phyloP scores from a whole-genome alignment of 768 basidiomycete genomes.

The Boletellus ananas region DNA sequence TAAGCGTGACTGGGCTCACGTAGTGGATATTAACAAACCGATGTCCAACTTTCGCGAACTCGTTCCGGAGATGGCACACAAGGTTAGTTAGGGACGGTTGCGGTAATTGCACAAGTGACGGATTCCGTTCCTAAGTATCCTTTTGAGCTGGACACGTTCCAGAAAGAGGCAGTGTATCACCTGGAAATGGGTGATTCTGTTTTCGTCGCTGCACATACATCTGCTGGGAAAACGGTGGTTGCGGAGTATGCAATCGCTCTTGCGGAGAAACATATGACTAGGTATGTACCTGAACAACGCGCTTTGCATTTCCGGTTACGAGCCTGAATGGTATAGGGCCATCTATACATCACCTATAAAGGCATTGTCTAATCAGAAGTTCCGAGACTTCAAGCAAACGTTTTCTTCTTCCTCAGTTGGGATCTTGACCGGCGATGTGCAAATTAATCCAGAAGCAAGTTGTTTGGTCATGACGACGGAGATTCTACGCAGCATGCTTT shows the following conservation, averaged over 20 bases:
- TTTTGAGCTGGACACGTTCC: conserved; percentile 98
- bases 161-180: conserved; percentile 98
- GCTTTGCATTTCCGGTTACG: conserved; percentile 11
- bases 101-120: conserved; percentile 1
- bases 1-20: conserved; percentile 97
- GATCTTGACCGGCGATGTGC: conserved; percentile 97
- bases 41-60: conserved; percentile 87
- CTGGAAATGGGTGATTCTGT: conserved; percentile 96
- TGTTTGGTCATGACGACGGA: conserved; percentile 99
- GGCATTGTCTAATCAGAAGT: conserved; percentile 97
- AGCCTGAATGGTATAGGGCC: conserved; percentile 50
- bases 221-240: conserved; percentile 99
- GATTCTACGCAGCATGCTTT: conserved; percentile 96
- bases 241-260: conserved; percentile 98
- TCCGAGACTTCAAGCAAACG: conserved; percentile 96
- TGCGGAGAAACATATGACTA: conserved; percentile 98
- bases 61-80: conserved; percentile 94
- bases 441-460: conserved; percentile 96
- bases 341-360: conserved; percentile 99
- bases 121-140: conserved; percentile 64
- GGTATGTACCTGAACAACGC: conserved; percentile 44
- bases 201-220: conserved; percentile 99
- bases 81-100: conserved; percentile 44
- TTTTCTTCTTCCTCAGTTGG: conserved; percentile 91
- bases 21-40: conserved; percentile 88